Conservation (phyloP, 2,329 filamentous ascomycete species). For the Cercospora sp. region DNA sequence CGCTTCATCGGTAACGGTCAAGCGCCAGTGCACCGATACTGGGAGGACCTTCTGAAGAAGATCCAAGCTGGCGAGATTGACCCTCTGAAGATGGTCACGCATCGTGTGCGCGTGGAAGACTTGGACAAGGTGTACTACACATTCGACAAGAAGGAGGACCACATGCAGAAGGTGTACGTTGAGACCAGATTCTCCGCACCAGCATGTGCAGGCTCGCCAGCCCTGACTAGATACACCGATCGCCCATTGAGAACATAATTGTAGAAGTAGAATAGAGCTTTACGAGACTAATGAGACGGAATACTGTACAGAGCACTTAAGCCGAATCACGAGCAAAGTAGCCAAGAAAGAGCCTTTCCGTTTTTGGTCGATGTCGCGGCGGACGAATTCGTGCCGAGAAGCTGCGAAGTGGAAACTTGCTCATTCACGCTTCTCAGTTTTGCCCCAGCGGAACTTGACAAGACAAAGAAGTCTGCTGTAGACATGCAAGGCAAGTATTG, state of each 20-base stretch:
- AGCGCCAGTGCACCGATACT: conserved; percentile 79
- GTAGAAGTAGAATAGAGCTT: conserved; percentile 17
- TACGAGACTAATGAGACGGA: neutral
- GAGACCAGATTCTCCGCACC: conserved; percentile 60
- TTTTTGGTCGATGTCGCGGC: neutral
- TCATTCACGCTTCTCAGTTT: neutral
- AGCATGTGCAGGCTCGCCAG: conserved; percentile 52
- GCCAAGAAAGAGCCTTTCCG: neutral
- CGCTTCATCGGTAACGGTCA: conserved; percentile 70
- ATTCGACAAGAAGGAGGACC: conserved; percentile 70
- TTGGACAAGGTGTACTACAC: conserved; percentile 56
- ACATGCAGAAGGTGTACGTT: conserved; percentile 79
- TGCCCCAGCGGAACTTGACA: neutral
- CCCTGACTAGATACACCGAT: conserved; percentile 48
- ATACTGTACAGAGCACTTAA: neutral
- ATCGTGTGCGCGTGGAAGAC: conserved; percentile 61
- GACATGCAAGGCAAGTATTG: neutral
- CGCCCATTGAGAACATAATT: neutral
- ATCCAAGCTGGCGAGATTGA: conserved; percentile 70
- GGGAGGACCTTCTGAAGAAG: conserved; percentile 70
- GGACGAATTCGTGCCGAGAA: neutral
- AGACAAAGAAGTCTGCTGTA: neutral
- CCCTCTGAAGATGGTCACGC: conserved; percentile 76
- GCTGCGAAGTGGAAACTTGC: neutral
- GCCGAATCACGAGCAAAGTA: neutral